Evolutionary conservation across 2,329 filamentous ascomycete species (phyloP).

Genomic region (Colletotrichum sp.): DNA sequence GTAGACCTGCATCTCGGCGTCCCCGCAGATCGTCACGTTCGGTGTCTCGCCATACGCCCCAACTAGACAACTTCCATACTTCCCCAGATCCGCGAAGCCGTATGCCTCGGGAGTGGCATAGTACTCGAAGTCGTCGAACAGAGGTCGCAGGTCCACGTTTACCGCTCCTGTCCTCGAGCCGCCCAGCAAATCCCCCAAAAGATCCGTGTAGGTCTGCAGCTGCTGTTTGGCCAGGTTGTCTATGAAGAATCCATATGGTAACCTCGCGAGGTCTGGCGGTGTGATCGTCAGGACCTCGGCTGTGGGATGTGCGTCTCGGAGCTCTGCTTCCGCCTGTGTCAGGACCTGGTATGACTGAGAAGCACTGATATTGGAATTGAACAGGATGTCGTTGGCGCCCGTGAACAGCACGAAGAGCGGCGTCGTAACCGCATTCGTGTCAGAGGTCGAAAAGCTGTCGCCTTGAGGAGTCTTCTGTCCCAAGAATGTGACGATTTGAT

Average conservation of each 20-base stretch:
- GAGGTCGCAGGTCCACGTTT: neutral
- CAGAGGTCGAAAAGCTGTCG: neutral
- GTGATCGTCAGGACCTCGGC: neutral
- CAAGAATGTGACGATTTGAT: constrained; percentile 2
- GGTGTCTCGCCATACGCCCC: constrained; percentile 8
- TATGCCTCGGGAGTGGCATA: neutral
- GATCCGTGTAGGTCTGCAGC: neutral
- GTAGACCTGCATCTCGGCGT: constrained; percentile 2
- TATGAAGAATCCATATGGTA: constrained; percentile 1
- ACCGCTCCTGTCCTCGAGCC: neutral
- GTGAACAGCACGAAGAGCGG: constrained; percentile 1
- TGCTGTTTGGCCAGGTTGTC: neutral
- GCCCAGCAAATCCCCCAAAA: neutral
- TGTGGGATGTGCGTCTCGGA: neutral
- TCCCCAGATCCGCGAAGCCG: constrained; percentile 1
- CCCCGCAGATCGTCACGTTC: constrained; percentile 11
- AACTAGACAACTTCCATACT: constrained; percentile 10
- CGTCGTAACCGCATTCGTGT: neutral
- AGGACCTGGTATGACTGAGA: constrained; percentile 7
- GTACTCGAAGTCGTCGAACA: constrained; percentile 14
- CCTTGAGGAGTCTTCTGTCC: neutral
- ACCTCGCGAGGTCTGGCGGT: neutral
- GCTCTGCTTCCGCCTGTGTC: neutral
- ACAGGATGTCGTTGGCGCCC: constrained; percentile 8
- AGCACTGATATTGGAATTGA: constrained; percentile 11